Evolutionary conservation across 176 grass and related monocot genomes (phyloP).

Genomic region (Saccharum spontaneum): DNA sequence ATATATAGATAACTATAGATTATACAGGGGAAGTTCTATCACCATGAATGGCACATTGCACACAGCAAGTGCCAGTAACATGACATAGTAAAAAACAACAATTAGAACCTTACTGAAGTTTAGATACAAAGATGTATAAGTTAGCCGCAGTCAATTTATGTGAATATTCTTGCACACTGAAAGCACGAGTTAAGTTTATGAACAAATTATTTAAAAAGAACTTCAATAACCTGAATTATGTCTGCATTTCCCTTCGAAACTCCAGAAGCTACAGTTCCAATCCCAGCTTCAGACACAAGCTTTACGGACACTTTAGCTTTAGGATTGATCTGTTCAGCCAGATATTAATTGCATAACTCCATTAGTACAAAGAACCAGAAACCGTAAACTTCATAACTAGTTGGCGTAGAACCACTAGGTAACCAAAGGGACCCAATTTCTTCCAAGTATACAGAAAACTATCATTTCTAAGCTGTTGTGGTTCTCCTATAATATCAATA

Average conservation of each 20-base stretch:
- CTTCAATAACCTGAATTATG: constrained; percentile 80
- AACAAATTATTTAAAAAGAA: constrained; percentile 10
- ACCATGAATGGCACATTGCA: background rate
- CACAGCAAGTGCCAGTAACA: background rate
- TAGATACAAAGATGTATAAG: background rate
- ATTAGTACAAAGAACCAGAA: constrained; percentile 21
- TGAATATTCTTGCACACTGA: constrained; percentile 16
- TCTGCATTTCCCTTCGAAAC: constrained; percentile 98
- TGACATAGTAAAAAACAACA: background rate
- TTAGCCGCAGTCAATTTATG: background rate
- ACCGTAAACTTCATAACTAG: constrained; percentile 23
- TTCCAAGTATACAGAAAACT: background rate
- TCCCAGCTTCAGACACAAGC: constrained; percentile 97
- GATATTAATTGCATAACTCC: constrained; percentile 36
- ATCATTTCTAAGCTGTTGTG: constrained; percentile 16
- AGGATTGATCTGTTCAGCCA: constrained; percentile 79
- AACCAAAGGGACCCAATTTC: background rate
- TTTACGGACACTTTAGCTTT: constrained; percentile 98
- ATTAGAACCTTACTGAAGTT: background rate
- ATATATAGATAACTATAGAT: background rate
- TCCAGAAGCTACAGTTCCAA: constrained; percentile 99
- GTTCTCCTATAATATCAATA: constrained; percentile 1
- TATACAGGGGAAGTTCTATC: background rate
- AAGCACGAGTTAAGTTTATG: constrained; percentile 15
- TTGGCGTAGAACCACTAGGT: background rate